Evolutionary conservation across 768 basidiomycete genomes (phyloP), one percentile per base, ranked within the genome.

Genomic region (Strobilomyces confusus): DNA sequence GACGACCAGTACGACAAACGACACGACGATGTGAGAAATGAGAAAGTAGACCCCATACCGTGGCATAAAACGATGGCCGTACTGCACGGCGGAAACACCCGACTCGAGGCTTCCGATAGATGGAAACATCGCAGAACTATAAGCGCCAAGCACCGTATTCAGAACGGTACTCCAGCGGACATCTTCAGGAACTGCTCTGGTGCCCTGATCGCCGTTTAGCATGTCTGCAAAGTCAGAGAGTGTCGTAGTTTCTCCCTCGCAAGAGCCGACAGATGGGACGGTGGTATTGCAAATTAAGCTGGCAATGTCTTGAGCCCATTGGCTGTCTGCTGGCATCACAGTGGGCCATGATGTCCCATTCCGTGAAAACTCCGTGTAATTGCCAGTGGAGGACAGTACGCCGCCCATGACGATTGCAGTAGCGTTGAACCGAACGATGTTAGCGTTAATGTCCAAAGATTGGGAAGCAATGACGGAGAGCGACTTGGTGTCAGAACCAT

Each of bases 221-320:
- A n/a, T 3, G 0, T 9, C 8, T 13, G 57, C 30, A 25, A 61
- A 49, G 50, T 61, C 52, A 2, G 36, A 20, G 36, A 62, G 25
- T 36, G 47, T 34, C 5, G 34, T 17, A 4, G 8, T 26, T 26
- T 8, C 8, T 15, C 34, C 46, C 4, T 1, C 1, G 37, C 54
- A 41, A 7, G 0, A 0, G 14, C 44, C 36, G 29, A 48, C 2
- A 9, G 12, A 12, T 20, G 52, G 26, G 3, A 7, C 23, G 8
- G 40, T 49, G 14, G 51, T 23, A 2, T 59, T 54, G 41, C 57
- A 59, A 12, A 64, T 42, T 14, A 64, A 19, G 30, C 25, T 53
- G 9, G 50, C 44, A 36, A 64, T 59, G 29, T 62, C 63, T 50
- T 49, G 48, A 12, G 51, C 58, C 60, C 63, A 65, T 11, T 44